Percentiles rank a stretch among this genome's conserved stretches.
These are phyloP conservation scores for Hypoxylon sp. DNA, from an alignment of 2,329 filamentous ascomycete genomes.

Conservation along the genomic window DNA sequence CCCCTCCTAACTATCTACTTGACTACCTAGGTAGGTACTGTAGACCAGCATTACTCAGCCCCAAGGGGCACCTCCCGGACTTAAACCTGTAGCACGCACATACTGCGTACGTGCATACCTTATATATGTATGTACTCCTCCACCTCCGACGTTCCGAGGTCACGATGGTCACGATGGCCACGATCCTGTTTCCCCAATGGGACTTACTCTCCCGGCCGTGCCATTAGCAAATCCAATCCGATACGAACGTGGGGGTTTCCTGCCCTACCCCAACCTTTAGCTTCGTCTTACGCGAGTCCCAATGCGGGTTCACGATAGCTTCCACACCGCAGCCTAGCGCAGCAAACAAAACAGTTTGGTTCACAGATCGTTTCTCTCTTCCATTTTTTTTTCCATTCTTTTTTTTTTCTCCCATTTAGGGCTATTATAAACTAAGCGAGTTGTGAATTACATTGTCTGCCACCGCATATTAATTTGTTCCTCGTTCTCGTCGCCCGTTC, in stretches of 20 bases:
- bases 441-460: conserved; percentile 35
- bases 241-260: conserved; percentile 25
- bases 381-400: too few relatives aligned
- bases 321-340: conserved; percentile 12
- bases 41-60: conserved; percentile 27
- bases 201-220: not conserved
- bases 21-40: too few relatives aligned
- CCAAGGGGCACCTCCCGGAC: not conserved
- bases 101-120: not conserved
- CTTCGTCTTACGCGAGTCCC: conserved; percentile 5
- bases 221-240: conserved; percentile 5
- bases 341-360: not conserved
- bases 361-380: not conserved
- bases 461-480: conserved; percentile 14
- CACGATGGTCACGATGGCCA: conserved; percentile 37
- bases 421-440: conserved; percentile 16
- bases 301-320: conserved; percentile 37
- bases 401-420: conserved; percentile 1
- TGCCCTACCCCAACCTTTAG: conserved; percentile 12
- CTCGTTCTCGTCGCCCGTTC: conserved; percentile 14
- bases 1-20: not conserved
- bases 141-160: conserved; percentile 40
- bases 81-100: conserved; percentile 4
- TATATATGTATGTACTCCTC: conserved; percentile 16
- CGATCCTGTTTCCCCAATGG: conserved; percentile 16